A percentile compares a stretch with the other conserved stretches of the same genome.
These are phyloP conservation scores for Phytophthora lateralis DNA, from an alignment of 352 stramenopile genomes.

Conservation along the genomic window DNA sequence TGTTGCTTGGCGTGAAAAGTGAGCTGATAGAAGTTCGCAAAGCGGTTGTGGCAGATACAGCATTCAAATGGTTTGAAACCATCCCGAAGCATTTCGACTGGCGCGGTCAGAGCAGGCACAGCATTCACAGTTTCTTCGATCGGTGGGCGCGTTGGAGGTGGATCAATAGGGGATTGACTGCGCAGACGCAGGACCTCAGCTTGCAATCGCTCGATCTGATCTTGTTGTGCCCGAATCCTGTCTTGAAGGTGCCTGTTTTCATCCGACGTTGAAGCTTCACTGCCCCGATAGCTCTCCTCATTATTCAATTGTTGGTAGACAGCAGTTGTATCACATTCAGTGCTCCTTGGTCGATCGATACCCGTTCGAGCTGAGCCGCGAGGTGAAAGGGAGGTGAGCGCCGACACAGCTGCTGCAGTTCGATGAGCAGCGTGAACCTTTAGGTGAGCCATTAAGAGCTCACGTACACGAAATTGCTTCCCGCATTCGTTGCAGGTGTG, in stretches of 20 bases:
- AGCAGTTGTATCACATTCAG: conserved; percentile 2
- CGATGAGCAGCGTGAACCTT: conserved; percentile 26
- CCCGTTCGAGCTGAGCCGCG: conserved; percentile 7
- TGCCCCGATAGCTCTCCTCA: background rate
- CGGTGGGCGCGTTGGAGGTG: conserved; percentile 7
- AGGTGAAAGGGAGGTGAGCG: conserved; percentile 20
- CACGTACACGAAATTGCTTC: conserved; percentile 37
- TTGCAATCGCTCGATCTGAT: conserved; percentile 51
- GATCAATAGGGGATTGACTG: conserved; percentile 10
- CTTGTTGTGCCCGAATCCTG: conserved; percentile 49
- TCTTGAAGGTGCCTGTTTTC: conserved; percentile 36
- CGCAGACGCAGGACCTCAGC: conserved; percentile 43
- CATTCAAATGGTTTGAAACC: conserved; percentile 72
- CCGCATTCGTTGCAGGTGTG: conserved; percentile 31
- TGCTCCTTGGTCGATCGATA: conserved; percentile 10
- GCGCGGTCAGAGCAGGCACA: conserved; percentile 40
- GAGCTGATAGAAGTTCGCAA: conserved; percentile 77
- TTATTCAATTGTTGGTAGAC: background rate
- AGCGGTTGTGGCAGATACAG: conserved; percentile 55
- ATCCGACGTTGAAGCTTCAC: conserved; percentile 7
- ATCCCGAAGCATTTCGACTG: conserved; percentile 60
- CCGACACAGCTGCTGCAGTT: conserved; percentile 17
- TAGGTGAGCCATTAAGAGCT: conserved; percentile 36
- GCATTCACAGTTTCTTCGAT: conserved; percentile 9
- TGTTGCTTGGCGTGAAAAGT: conserved; percentile 74